Conservation (phyloP, 208 protist species). For the Lotmaria passim region DNA sequence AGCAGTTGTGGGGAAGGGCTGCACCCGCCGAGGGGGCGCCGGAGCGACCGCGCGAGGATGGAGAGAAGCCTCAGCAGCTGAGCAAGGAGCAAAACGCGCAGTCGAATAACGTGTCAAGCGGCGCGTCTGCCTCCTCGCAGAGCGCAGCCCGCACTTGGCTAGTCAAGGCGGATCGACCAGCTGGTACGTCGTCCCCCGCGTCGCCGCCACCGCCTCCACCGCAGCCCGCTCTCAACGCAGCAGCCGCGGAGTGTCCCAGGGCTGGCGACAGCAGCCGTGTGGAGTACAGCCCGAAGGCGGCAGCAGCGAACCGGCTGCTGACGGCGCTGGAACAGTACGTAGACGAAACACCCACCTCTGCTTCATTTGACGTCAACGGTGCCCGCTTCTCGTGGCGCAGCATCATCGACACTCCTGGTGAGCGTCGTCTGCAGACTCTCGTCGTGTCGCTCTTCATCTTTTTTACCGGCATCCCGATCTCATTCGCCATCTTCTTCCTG, state of each 20-base stretch:
- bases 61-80: too few relatives aligned
- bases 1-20: too few relatives aligned
- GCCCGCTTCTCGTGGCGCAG: constrained; percentile 46
- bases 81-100: background rate
- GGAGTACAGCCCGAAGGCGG: constrained; percentile 37
- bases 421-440: constrained; percentile 58
- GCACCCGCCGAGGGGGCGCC: too few relatives aligned
- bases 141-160: background rate
- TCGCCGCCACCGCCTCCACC: background rate
- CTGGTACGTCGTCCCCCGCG: background rate
- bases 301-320: constrained; percentile 42
- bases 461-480: constrained; percentile 74
- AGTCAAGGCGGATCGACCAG: background rate
- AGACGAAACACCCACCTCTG: constrained; percentile 18
- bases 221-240: background rate
- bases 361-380: constrained; percentile 30
- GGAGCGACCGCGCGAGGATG: background rate
- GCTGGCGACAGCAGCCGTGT: background rate
- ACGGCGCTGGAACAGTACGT: constrained; percentile 61
- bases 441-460: constrained; percentile 60
- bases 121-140: too few relatives aligned
- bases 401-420: constrained; percentile 52
- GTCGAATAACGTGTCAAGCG: too few relatives aligned
- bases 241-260: background rate
- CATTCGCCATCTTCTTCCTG: constrained; percentile 34